Evolutionary conservation across 2,329 filamentous ascomycete genomes (phyloP), one percentile per base, ranked within the genome.

Genomic region (Arthrinium puccinioides): DNA sequence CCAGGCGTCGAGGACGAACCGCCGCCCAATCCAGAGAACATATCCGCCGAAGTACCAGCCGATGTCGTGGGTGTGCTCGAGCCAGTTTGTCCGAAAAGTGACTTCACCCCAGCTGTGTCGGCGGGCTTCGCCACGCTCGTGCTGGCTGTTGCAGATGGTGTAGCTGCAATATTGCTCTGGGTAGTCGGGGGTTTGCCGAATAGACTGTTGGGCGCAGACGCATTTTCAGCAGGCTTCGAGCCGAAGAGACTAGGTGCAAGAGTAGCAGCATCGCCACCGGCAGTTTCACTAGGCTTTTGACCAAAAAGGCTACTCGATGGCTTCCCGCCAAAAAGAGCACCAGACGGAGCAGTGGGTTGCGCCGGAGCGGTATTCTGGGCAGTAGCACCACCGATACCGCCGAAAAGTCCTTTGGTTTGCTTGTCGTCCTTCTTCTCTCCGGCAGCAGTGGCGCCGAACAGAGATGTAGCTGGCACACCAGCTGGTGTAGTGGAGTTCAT

Each of bases 401-500:
- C 37, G 44, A 47, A 49, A 20, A 50, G 33, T 24, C 26, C 46
- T 10, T 52, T 47, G 24, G 55, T 40, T 41, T 62, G 59, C 20
- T 38, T 37, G 25, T 40, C 38, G n/a, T 40, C 37, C 28, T 40
- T 40, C 18, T 37, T 32, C 18, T 32, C 43, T 29, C 47, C 44
- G 37, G 59, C 62, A 5, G 32, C 23, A 14, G 24, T 24, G 9
- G 23, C 33, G 13, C 33, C 33, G 11, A 36, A 36, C 4, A 36
- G 8, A 20, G 13, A 15, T 14, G 60, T 50, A 1, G 72, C 70
- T 38, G 73, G 73, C n/a, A 68, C 65, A 24, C 73, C 73, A 16
- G 72, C 72, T 13, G 73, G 72, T 24, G 73, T 76, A 3, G 72
- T 76, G 14, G 72, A 76, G 37, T 62, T 59, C 23, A 73, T 48